These are phyloP conservation scores for Boletus huronensis DNA, from an alignment of 768 basidiomycete species.

Conservation along the genomic window DNA sequence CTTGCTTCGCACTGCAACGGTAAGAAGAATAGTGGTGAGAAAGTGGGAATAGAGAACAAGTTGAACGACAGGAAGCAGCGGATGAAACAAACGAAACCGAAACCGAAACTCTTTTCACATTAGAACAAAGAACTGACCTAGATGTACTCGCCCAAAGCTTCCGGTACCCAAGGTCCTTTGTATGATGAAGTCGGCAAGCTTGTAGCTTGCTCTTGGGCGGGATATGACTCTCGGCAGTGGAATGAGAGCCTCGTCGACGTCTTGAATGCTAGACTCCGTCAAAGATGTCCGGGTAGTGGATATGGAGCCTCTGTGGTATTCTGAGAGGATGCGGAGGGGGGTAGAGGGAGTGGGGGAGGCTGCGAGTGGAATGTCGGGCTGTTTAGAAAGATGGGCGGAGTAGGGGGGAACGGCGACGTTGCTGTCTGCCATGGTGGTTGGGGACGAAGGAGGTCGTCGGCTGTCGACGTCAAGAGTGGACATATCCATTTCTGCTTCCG, in stretches of 20 bases:
- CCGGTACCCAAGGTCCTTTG: slow-evolving; percentile 88
- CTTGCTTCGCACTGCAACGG: slow-evolving; percentile 70
- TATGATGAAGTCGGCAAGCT: slow-evolving; percentile 73
- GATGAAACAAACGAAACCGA: neutral
- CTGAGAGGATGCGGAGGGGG: slow-evolving; percentile 34
- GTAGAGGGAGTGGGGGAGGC: neutral
- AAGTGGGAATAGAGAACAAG: neutral
- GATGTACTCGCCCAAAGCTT: slow-evolving; percentile 94
- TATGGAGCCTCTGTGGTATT: slow-evolving; percentile 62
- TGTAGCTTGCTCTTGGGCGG: slow-evolving; percentile 64
- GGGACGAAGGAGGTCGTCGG: slow-evolving; percentile 9
- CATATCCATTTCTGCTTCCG: slow-evolving; percentile 6
- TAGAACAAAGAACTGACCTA: slow-evolving; percentile 46
- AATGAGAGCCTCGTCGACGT: slow-evolving; percentile 35
- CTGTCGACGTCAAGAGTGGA: slow-evolving; percentile 9
- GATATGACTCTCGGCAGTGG: slow-evolving; percentile 36
- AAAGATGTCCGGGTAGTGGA: slow-evolving; percentile 62
- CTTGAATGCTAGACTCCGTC: slow-evolving; percentile 46
- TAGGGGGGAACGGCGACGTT: neutral
- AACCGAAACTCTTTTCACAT: neutral
- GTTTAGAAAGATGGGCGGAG: slow-evolving; percentile 1
- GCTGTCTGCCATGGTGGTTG: slow-evolving; percentile 19
- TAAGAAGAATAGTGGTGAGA: slow-evolving; percentile 1
- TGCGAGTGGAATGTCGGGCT: neutral
- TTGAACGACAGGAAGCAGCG: neutral